Evolutionary conservation across 768 basidiomycete genomes (phyloP).

Genomic region (Dacryopinax primogenitus): DNA sequence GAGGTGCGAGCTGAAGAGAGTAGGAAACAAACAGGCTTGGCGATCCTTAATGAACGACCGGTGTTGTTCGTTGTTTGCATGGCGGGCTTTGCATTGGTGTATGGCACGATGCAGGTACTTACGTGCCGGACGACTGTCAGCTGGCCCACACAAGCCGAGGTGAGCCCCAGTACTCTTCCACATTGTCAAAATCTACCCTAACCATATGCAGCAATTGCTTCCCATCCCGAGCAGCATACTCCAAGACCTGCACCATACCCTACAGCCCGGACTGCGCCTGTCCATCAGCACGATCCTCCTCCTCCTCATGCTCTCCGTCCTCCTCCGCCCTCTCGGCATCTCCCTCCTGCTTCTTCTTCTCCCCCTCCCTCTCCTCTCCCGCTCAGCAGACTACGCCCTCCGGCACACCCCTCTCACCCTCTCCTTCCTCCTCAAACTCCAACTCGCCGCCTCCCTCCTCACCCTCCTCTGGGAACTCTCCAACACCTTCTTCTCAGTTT

Average conservation of each 20-base stretch:
- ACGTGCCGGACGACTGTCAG: background rate
- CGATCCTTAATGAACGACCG: slow-evolving; percentile 2
- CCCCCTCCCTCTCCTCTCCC: slow-evolving; percentile 2
- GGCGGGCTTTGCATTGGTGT: background rate
- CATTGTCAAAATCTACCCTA: background rate
- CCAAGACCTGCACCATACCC: background rate
- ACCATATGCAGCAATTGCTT: background rate
- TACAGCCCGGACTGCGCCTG: too few relatives aligned
- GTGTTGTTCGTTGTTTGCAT: background rate
- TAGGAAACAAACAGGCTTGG: background rate
- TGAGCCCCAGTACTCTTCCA: background rate
- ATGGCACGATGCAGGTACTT: background rate
- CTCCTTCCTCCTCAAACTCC: background rate
- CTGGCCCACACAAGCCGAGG: background rate
- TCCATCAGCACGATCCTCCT: background rate
- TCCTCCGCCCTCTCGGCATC: background rate
- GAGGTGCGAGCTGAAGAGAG: background rate
- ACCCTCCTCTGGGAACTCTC: background rate
- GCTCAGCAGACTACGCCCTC: background rate
- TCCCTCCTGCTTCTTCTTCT: background rate
- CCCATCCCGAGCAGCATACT: background rate
- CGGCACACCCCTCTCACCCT: background rate
- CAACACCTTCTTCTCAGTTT: background rate
- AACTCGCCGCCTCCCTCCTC: background rate
- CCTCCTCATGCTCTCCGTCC: background rate